Evolutionary conservation across 1,284 basidiomycete species (phyloP).

Genomic region (Trichosporon sp.): DNA sequence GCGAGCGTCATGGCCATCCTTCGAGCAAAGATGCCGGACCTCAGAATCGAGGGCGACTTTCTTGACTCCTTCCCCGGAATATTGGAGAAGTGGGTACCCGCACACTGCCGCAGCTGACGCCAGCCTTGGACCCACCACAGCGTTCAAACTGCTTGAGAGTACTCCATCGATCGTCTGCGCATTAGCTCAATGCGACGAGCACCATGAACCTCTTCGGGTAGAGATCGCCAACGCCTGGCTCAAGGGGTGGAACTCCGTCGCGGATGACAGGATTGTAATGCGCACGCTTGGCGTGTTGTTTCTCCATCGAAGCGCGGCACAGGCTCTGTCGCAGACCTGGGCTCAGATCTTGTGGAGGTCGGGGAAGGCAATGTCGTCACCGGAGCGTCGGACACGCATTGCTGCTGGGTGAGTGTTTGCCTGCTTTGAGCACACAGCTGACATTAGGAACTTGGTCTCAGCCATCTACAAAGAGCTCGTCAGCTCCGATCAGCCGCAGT

Average conservation of each 20-base stretch:
- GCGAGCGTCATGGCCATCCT: constrained; percentile 17
- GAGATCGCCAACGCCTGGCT: constrained; percentile 3
- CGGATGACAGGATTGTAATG: constrained; percentile 28
- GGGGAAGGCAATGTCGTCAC: constrained; percentile 26
- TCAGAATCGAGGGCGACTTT: constrained; percentile 23
- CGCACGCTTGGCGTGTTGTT: constrained; percentile 30
- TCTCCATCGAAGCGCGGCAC: constrained; percentile 25
- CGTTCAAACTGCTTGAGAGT: constrained; percentile 23
- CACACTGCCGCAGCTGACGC: neutral
- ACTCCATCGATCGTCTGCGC: constrained; percentile 28
- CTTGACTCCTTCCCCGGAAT: constrained; percentile 15
- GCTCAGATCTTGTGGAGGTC: constrained; percentile 22
- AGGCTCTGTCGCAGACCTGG: constrained; percentile 19
- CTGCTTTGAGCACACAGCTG: neutral
- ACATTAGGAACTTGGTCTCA: constrained; percentile 32
- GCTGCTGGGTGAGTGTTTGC: constrained; percentile 28
- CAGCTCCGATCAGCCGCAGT: constrained; percentile 2
- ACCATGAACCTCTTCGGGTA: constrained; percentile 20
- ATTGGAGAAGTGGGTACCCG: neutral
- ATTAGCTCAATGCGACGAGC: constrained; percentile 20
- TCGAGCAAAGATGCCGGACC: constrained; percentile 23
- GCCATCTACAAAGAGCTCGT: constrained; percentile 26
- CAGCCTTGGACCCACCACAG: constrained; percentile 17
- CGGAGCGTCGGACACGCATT: constrained; percentile 34
- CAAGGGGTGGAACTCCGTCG: neutral